Conservation (phyloP, 768 basidiomycete genomes). For the Tremella fuciformis region DNA sequence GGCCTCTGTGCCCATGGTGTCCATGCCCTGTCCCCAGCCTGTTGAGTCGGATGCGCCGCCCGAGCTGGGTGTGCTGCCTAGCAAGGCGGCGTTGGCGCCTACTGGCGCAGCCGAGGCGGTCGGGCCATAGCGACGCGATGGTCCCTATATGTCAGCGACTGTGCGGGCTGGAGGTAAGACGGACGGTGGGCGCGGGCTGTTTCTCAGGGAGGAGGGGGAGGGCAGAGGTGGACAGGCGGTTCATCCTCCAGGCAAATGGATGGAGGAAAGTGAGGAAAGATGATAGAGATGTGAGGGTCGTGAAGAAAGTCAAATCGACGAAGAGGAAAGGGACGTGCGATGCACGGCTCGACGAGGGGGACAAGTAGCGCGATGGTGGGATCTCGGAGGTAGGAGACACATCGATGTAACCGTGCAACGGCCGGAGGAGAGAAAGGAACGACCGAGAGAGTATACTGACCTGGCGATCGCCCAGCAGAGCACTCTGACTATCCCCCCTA, state of each 20-base stretch:
- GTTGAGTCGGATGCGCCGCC: slow-evolving; percentile 21
- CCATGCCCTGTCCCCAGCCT: slow-evolving; percentile 25
- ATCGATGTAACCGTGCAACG: no score
- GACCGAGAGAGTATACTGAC: background rate
- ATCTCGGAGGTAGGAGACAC: background rate
- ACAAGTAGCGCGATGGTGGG: background rate
- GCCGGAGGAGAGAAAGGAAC: no score
- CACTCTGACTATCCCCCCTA: slow-evolving; percentile 22
- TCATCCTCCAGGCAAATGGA: background rate
- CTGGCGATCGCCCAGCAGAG: slow-evolving; percentile 12
- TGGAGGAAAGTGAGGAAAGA: background rate
- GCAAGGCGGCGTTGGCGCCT: slow-evolving; percentile 17
- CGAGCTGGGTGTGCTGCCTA: slow-evolving; percentile 18
- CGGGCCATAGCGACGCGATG: slow-evolving; percentile 34
- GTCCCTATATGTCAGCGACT: background rate
- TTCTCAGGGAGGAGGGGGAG: background rate
- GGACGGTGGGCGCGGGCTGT: background rate
- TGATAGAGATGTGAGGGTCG: no score
- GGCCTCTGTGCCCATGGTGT: slow-evolving; percentile 59
- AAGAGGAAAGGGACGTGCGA: background rate
- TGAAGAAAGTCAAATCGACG: no score
- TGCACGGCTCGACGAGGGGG: background rate
- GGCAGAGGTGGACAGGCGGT: background rate
- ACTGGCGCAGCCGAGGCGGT: slow-evolving; percentile 30
- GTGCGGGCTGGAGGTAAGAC: background rate